Evolutionary conservation across 305 asterid genomes (phyloP).

Genomic region (Solanum hybrid): DNA sequence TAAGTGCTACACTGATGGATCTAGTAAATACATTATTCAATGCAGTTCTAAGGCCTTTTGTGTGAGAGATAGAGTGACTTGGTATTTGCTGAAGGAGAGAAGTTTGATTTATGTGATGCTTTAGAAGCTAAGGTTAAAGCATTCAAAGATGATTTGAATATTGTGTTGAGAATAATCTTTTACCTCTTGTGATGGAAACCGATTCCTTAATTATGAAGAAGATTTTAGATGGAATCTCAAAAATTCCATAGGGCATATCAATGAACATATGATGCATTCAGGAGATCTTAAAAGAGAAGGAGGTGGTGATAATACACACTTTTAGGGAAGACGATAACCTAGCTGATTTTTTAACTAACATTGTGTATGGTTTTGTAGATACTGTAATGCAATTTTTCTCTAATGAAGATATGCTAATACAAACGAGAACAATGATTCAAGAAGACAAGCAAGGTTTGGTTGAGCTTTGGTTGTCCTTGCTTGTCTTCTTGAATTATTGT

Average conservation of each 20-base stretch:
- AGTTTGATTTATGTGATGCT: background rate
- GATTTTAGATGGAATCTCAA: background rate
- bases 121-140: background rate
- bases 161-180: too few species aligned
- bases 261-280: background rate
- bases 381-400: background rate
- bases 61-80: background rate
- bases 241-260: background rate
- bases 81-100: background rate
- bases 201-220: too few species aligned
- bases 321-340: background rate
- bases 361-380: background rate
- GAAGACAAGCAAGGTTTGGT: background rate
- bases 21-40: too few species aligned
- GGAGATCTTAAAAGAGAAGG: background rate
- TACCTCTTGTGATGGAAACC: background rate
- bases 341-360: background rate
- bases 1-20: background rate
- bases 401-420: background rate
- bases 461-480: background rate
- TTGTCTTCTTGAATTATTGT: background rate
- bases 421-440: too few species aligned
- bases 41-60: background rate
- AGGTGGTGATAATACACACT: too few species aligned
- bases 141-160: background rate